Percentiles rank a stretch among this genome's conserved stretches.
These are phyloP conservation scores for Beta macrorhiza DNA, from an alignment of 179 eudicot species.

Conservation along the genomic window DNA sequence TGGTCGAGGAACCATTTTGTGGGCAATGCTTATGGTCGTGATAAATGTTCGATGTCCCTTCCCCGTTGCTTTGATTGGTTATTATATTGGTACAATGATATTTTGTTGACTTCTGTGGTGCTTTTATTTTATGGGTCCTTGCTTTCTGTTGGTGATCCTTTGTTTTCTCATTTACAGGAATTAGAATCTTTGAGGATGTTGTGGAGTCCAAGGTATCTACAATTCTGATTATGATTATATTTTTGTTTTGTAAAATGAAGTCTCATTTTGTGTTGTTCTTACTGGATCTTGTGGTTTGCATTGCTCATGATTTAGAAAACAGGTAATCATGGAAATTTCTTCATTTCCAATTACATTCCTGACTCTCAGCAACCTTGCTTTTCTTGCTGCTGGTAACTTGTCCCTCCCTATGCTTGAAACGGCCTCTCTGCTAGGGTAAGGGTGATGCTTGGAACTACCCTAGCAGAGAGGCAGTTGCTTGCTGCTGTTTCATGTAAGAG, in stretches of 20 bases:
- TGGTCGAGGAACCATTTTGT: no score
- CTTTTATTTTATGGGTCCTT: neutral
- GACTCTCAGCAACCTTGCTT: neutral
- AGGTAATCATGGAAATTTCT: neutral
- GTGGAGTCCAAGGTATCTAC: conserved; percentile 57
- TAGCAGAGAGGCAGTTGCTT: no score
- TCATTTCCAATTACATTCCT: neutral
- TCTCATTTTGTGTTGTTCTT: neutral
- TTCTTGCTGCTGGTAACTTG: neutral
- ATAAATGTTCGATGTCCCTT: neutral
- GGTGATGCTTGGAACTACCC: neutral
- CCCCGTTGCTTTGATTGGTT: neutral
- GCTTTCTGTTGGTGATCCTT: conserved; percentile 18
- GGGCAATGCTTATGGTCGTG: no score
- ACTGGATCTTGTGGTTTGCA: neutral
- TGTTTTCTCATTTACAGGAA: conserved; percentile 53
- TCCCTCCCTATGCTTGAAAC: neutral
- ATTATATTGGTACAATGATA: neutral
- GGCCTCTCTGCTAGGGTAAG: conserved; percentile 7
- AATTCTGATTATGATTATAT: neutral
- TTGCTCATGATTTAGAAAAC: neutral
- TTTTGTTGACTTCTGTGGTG: neutral
- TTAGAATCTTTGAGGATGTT: conserved; percentile 89
- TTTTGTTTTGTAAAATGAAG: neutral
- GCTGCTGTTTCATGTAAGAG: no score